Evolutionary conservation across 495 filamentous ascomycete species (phyloP).

Genomic region (Hyaloscypha bicolor): DNA sequence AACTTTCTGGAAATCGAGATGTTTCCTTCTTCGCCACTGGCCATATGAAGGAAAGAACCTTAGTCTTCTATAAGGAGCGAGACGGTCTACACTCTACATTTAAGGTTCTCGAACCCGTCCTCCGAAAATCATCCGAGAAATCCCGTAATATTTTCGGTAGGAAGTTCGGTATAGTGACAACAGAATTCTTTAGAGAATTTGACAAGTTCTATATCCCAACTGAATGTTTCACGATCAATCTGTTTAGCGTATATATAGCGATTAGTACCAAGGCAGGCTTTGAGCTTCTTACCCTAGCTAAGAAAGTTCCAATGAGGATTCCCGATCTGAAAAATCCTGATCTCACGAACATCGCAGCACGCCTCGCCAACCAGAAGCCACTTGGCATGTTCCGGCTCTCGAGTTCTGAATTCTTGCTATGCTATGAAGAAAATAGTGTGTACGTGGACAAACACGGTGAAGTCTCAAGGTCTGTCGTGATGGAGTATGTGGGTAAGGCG

Average conservation of each 20-base stretch:
- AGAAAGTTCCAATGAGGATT: slow-evolving; percentile 87
- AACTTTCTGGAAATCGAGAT: too few species aligned
- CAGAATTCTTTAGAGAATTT: slow-evolving; percentile 96
- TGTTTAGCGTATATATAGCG: slow-evolving; percentile 90
- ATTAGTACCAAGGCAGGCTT: slow-evolving; percentile 88
- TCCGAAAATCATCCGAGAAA: slow-evolving; percentile 80
- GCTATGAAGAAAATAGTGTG: slow-evolving; percentile 91
- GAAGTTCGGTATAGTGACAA: slow-evolving; percentile 61
- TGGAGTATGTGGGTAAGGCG: slow-evolving; percentile 95
- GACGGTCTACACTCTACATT: too few species aligned
- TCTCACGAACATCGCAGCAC: slow-evolving; percentile 75
- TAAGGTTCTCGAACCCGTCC: slow-evolving; percentile 93
- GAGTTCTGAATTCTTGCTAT: slow-evolving; percentile 87
- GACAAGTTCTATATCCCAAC: slow-evolving; percentile 98
- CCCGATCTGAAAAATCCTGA: slow-evolving; percentile 78
- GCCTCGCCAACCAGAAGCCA: slow-evolving; percentile 77
- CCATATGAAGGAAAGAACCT: too few species aligned
- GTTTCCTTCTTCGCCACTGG: too few species aligned
- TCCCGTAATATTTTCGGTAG: slow-evolving; percentile 67
- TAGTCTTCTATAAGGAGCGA: too few species aligned
- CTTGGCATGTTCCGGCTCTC: slow-evolving; percentile 97
- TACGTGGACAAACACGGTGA: slow-evolving; percentile 99
- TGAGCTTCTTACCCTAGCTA: slow-evolving; percentile 93
- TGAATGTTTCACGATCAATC: slow-evolving; percentile 92
- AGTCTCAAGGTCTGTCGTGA: slow-evolving; percentile 85